Evolutionary conservation across 208 protist genomes (phyloP), one percentile per base, ranked within the genome.

Genomic region (Acanthamoeba sp.): DNA sequence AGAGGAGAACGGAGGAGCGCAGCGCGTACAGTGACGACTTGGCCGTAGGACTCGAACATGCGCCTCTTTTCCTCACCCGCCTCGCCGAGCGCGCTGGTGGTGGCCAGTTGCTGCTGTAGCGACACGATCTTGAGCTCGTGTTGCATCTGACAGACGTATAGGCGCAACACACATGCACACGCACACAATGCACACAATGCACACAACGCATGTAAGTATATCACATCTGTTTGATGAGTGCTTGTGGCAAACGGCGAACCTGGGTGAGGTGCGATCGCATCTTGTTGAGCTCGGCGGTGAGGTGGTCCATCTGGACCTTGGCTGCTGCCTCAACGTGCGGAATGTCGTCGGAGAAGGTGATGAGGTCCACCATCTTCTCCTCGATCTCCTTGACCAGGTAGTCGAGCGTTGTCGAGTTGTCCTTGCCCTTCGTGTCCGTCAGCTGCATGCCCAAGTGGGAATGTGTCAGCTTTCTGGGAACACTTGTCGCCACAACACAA

Each of bases 371-470:
- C 80, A 88, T 88, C 80, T 88, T 55, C 48, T 88, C 52, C 48
- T 88, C 80, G 80, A 88, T 88, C 80, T 88, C 80, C 40, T 88
- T 52, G 18, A 64, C 36, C 45, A 88, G 52, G 48, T 88, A 88
- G 80, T 88, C 48, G 29, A 88, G 36, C 45, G 40, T 55, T 9
- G 80, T 88, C 42, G 27, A n/a, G 42, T 88, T 88, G 48, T 88
- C 48, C 45, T 88, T 88, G 42, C 80, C 80, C 52, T 62, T 88
- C 29, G 80, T 88, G 32, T 88, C 80, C 22, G 80, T 88, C 7
- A 88, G 52, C 80, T 88, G 27, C 16, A 1, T 9, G 5, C 9
- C 24, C 1, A 29, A 32, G 9, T 16, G 22, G 32, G 9, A n/a
- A n/a, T 20, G 27, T 0, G 20, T 55, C 78, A 20, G 16, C 38